Evolutionary conservation across 208 protist species (phyloP), one percentile per base, ranked within the genome.

Genomic region (Sergeia podlipaevii): DNA sequence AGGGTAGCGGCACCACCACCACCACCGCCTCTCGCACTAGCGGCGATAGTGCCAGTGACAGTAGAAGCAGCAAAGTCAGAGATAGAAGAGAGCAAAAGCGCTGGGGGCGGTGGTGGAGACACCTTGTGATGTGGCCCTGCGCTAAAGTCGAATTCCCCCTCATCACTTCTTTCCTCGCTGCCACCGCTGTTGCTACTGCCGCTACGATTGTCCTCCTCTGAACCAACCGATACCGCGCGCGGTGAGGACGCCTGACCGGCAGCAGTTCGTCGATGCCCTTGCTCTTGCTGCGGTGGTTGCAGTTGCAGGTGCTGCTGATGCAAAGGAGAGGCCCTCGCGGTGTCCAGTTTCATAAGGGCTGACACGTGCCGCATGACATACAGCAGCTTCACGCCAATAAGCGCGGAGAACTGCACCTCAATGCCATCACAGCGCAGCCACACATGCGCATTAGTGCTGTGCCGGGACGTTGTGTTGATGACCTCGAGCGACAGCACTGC

Each of bases 301-400:
- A n/a, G n/a, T n/a, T n/a, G n/a, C n/a, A n/a, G n/a, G n/a, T n/a
- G n/a, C n/a, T n/a, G n/a, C n/a, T n/a, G n/a, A n/a, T n/a, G n/a
- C n/a, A n/a, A n/a, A n/a, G n/a, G n/a, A n/a, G n/a, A 38, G 13
- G n/a, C 34, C n/a, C 34, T 38, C n/a, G 34, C 34, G 34, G 13
- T n/a, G n/a, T 11, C n/a, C n/a, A 11, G 10, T 21, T 11, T n/a
- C n/a, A n/a, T n/a, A n/a, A n/a, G n/a, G n/a, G n/a, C n/a, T n/a
- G n/a, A n/a, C n/a, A 80, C 33, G 39, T 80, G 65, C 15, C 42
- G 68, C 4, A 52, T 42, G 26, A 77, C 70, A 65, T 84, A 86
- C 17, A 70, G 59, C 36, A 85, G 41, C 57, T 88, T 91, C 18
- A 68, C 63, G n/a, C 85, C 30, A 23, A 86, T 54, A 21, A 85